phyloP scores from a whole-genome alignment of 768 basidiomycete species.

The Suillus paluster region DNA sequence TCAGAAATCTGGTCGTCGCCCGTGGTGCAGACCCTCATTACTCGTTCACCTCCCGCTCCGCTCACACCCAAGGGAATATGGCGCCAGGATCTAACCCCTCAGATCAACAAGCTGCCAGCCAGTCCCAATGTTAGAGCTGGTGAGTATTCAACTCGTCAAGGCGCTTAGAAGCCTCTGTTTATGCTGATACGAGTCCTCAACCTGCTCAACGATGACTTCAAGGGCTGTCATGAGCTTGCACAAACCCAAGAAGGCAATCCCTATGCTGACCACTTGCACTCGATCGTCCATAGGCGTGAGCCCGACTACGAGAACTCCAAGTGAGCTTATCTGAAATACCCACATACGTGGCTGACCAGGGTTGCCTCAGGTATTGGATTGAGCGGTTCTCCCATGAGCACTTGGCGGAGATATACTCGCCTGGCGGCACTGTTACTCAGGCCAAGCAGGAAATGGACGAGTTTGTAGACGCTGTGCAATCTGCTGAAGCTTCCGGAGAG shows the following conservation, averaged over 20 bases:
- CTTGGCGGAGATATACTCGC: constrained; percentile 20
- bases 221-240: constrained; percentile 22
- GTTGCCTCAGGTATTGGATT: constrained; percentile 20
- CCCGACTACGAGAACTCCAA: constrained; percentile 23
- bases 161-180: background rate
- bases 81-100: constrained; percentile 18
- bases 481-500: constrained; percentile 15
- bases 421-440: constrained; percentile 14
- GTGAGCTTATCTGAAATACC: constrained; percentile 6
- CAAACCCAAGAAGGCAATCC: constrained; percentile 24
- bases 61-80: constrained; percentile 20
- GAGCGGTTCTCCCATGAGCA: constrained; percentile 21
- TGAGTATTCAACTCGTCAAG: constrained; percentile 1
- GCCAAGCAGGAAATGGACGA: constrained; percentile 11
- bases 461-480: constrained; percentile 19
- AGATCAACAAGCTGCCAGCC: constrained; percentile 22
- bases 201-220: constrained; percentile 26
- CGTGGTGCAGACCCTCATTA: constrained; percentile 20
- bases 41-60: constrained; percentile 17
- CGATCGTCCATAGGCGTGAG: constrained; percentile 28
- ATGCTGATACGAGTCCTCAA: constrained; percentile 15
- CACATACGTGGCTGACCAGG: background rate
- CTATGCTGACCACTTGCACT: constrained; percentile 26
- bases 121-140: constrained; percentile 19
- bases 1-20: constrained; percentile 16